Conservation (phyloP, 345 rosid species). For the Populus alba region DNA sequence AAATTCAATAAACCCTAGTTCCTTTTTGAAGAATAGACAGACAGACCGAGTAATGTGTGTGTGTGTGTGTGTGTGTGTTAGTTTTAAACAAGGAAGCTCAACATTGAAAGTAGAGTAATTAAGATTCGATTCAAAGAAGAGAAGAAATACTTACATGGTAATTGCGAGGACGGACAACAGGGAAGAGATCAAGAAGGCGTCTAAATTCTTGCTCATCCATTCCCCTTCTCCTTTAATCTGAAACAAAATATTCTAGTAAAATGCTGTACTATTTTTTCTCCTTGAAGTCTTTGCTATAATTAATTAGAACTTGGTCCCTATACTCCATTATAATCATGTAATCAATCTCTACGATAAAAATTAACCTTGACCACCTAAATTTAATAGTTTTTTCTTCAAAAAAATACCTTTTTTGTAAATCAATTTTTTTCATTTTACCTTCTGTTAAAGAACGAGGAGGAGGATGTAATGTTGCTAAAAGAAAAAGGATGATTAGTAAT, state of each 20-base stretch:
- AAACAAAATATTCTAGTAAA: neutral
- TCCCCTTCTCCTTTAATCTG: neutral
- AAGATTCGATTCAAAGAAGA: neutral
- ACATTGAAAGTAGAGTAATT: neutral
- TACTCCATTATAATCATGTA: too few relatives aligned
- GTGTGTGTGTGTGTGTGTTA: neutral
- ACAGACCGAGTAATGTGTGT: neutral
- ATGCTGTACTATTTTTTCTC: neutral
- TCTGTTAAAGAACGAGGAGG: too few relatives aligned
- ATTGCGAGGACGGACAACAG: constrained; percentile 74
- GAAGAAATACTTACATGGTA: constrained; percentile 37
- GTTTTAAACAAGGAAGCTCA: too few relatives aligned
- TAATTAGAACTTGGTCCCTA: too few relatives aligned
- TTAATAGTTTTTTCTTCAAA: neutral
- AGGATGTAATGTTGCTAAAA: too few relatives aligned
- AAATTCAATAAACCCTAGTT: neutral
- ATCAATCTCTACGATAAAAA: too few relatives aligned
- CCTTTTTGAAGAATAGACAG: neutral
- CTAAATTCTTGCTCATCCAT: constrained; percentile 86
- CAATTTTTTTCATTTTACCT: too few relatives aligned
- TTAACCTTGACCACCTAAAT: too few relatives aligned
- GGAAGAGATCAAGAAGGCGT: constrained; percentile 72
- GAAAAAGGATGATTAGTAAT: too few relatives aligned
- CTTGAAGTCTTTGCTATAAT: neutral
- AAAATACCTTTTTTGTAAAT: too few relatives aligned